Evolutionary conservation across 345 rosid species (phyloP).

Genomic region (Camelina sativa): DNA sequence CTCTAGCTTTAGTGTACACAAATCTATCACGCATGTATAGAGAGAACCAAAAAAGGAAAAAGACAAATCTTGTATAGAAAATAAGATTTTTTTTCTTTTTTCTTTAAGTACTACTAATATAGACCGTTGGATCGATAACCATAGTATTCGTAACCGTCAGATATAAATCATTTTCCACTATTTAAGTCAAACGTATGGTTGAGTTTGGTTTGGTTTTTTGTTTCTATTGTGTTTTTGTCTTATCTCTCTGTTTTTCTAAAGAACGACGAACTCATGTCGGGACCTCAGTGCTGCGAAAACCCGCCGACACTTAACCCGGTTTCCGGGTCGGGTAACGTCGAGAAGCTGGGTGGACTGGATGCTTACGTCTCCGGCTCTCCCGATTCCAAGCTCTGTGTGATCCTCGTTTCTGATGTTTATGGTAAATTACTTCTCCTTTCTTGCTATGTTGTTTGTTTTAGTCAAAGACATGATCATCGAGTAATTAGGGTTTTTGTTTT

Average conservation of each 20-base stretch:
- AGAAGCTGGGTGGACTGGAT: slow-evolving; percentile 65
- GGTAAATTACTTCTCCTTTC: slow-evolving; percentile 47
- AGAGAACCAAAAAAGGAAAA: not conserved
- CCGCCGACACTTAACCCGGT: slow-evolving; percentile 64
- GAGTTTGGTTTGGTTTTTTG: slow-evolving; percentile 12
- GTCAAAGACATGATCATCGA: not conserved
- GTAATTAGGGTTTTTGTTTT: not conserved
- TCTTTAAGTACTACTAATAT: no score
- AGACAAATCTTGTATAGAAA: slow-evolving; percentile 38
- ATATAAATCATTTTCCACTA: no score
- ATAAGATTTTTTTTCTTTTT: no score
- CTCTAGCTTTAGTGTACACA: slow-evolving; percentile 20
- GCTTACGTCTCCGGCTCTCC: slow-evolving; percentile 68
- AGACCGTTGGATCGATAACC: no score
- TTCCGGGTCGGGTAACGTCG: slow-evolving; percentile 64
- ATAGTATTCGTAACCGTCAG: no score
- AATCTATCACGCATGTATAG: slow-evolving; percentile 35
- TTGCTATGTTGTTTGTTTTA: not conserved
- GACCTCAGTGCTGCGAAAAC: slow-evolving; percentile 75
- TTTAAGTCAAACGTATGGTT: not conserved
- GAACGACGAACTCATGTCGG: slow-evolving; percentile 52
- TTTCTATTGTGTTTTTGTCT: not conserved
- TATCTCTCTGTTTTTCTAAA: not conserved
- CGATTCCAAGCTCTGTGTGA: slow-evolving; percentile 59
- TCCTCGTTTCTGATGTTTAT: slow-evolving; percentile 68